Percentiles rank a stretch among this genome's conserved stretches.
These are phyloP conservation scores for Fonsecaea nubica DNA, from an alignment of 2,329 filamentous ascomycete species.

Conservation along the genomic window DNA sequence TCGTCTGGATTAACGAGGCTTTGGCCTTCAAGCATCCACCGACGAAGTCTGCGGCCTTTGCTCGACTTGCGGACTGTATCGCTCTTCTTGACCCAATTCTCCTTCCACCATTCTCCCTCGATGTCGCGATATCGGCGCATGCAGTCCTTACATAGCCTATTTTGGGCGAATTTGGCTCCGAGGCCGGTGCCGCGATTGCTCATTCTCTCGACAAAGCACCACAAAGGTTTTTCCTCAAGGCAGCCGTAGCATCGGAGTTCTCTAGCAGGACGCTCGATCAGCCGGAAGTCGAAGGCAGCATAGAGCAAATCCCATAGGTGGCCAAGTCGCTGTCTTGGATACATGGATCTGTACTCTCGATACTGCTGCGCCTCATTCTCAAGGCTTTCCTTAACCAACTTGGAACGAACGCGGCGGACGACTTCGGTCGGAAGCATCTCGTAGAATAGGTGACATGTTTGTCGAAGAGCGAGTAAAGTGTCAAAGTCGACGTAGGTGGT, in stretches of 20 bases:
- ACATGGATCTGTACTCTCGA: slow-evolving; percentile 20
- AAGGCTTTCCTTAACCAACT: slow-evolving; percentile 25
- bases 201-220: slow-evolving; percentile 37
- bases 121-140: slow-evolving; percentile 35
- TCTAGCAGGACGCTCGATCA: slow-evolving; percentile 30
- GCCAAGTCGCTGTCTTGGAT: slow-evolving; percentile 23
- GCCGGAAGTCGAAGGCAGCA: slow-evolving; percentile 26
- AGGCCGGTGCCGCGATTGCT: slow-evolving; percentile 34
- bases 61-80: slow-evolving; percentile 26
- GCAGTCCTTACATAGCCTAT: slow-evolving; percentile 36
- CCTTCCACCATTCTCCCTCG: slow-evolving; percentile 35
- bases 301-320: slow-evolving; percentile 33
- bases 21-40: slow-evolving; percentile 25
- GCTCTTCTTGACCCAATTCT: slow-evolving; percentile 34
- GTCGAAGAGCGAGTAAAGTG: slow-evolving; percentile 34
- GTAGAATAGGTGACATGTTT: slow-evolving; percentile 30
- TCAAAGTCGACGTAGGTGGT: slow-evolving; percentile 31
- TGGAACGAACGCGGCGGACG: slow-evolving; percentile 24
- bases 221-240: slow-evolving; percentile 34
- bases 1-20: slow-evolving; percentile 32
- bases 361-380: slow-evolving; percentile 24
- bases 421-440: slow-evolving; percentile 20
- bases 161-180: slow-evolving; percentile 26
- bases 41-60: slow-evolving; percentile 19
- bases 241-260: slow-evolving; percentile 35